A percentile compares a stretch with the other conserved stretches of the same genome.
phyloP scores from a whole-genome alignment of 2,329 filamentous ascomycete species.

The Xylariaceae sp. region DNA sequence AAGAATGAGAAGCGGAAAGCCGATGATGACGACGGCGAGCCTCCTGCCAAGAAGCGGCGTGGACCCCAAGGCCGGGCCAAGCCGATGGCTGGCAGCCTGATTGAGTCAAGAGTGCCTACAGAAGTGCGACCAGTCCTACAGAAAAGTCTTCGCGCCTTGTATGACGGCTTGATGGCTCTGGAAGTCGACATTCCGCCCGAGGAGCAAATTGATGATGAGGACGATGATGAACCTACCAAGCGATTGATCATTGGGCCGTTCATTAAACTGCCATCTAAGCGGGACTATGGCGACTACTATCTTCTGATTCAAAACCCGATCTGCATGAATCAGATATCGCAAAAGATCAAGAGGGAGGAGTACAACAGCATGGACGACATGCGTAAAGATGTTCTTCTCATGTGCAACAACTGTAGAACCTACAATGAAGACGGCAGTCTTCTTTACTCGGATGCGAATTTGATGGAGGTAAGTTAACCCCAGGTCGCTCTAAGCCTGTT shows the following conservation, averaged over 20 bases:
- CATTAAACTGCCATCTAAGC: conserved; percentile 83
- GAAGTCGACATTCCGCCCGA: conserved; percentile 69
- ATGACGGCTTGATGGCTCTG: conserved; percentile 75
- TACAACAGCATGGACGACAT: conserved; percentile 80
- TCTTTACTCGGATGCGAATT: conserved; percentile 85
- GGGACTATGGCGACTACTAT: conserved; percentile 93
- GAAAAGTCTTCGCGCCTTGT: conserved; percentile 70
- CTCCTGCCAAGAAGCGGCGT: conserved; percentile 73
- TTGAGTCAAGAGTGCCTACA: conserved; percentile 49
- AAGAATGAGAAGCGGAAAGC: conserved; percentile 86
- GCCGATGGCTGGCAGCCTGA: conserved; percentile 38
- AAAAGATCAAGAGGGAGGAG: conserved; percentile 93
- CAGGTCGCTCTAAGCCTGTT: neutral
- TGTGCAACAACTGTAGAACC: conserved; percentile 87
- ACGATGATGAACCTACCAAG: conserved; percentile 55
- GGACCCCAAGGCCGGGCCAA: conserved; percentile 68
- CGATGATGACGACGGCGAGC: conserved; percentile 70
- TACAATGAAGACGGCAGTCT: conserved; percentile 97
- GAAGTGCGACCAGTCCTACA: conserved; percentile 76
- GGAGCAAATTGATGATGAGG: conserved; percentile 45
- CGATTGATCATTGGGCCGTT: conserved; percentile 92
- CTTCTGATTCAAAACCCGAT: conserved; percentile 88
- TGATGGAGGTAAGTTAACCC: conserved; percentile 71
- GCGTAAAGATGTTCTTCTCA: conserved; percentile 73
- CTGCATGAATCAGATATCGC: conserved; percentile 91